Evolutionary conservation across 331 rosid genomes (phyloP), one percentile per base, ranked within the genome.

Genomic region (Prunus yedoensis): DNA sequence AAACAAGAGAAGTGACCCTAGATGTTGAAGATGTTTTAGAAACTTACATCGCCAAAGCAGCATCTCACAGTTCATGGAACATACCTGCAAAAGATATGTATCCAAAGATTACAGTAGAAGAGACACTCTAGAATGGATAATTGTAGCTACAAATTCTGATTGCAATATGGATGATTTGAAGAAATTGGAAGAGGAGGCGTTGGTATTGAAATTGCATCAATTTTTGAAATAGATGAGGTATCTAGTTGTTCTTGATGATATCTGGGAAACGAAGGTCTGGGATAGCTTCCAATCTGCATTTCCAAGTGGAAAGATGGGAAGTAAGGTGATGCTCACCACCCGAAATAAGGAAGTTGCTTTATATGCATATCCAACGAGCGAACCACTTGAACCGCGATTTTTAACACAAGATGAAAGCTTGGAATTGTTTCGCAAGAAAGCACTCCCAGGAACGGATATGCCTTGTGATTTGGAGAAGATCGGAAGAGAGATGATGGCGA

Each of bases 171-270:
- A 0, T 8, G 28, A 38, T 11, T 50, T 50, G 17, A 15, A 50
- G 54, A 50, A 14, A 50, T 25, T 38, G n/a, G 4, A 65, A n/a
- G 70, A 64, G 69, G 28, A 64, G 28, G 11, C 0, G 14, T 3
- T n/a, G 50, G 28, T 35, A 30, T 30, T 30, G 12, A n/a, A 18
- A 56, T 49, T 66, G 5, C 12, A 45, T n/a, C 0, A 2, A 8
- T 45, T 66, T 0, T n/a, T 83, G 23, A 8, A 32, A 4, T 57
- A 38, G 5, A 83, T 28, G 52, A 68, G 52, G 52, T 79, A 67
- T 45, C 66, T 83, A 0, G 11, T 79, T 5, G 77, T 83, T 43
- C 32, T 79, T 27, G 81, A 83, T n/a, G 79, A 79, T 54, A 25
- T 79, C 7, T 76, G 74, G 35, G 8, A 5, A 11, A 38, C 4